phyloP scores from a whole-genome alignment of 768 basidiomycete genomes.

The Lentinula sp. region DNA sequence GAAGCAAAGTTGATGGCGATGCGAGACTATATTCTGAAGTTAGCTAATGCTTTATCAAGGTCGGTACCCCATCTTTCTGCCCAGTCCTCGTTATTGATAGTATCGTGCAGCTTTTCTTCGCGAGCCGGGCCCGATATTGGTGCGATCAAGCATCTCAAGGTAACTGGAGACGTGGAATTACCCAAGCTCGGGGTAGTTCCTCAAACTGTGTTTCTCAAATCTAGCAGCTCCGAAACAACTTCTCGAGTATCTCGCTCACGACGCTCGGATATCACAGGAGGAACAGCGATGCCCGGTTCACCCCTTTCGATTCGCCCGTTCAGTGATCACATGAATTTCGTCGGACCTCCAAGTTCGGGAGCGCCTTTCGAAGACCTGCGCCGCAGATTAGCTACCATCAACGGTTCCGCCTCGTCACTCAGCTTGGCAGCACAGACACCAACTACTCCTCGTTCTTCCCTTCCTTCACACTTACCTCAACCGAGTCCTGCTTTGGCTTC shows the following conservation, averaged over 20 bases:
- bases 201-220: conserved; percentile 82
- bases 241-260: conserved; percentile 37
- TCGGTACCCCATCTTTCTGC: conserved; percentile 21
- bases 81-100: not conserved
- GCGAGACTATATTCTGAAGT: conserved; percentile 82
- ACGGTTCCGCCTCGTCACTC: conserved; percentile 64
- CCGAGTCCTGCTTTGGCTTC: conserved; percentile 24
- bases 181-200: conserved; percentile 87
- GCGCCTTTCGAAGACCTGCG: conserved; percentile 77
- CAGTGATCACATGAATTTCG: conserved; percentile 36
- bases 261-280: conserved; percentile 32
- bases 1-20: conserved; percentile 85
- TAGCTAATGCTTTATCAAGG: conserved; percentile 78
- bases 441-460: conserved; percentile 37
- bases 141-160: conserved; percentile 55
- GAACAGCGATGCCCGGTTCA: conserved; percentile 41
- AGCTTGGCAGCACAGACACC: conserved; percentile 30
- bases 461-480: conserved; percentile 27
- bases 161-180: conserved; percentile 66
- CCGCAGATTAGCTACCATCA: conserved; percentile 67
- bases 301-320: conserved; percentile 40
- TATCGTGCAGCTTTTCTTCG: conserved; percentile 51
- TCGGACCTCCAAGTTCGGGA: conserved; percentile 22
- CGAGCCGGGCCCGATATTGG: conserved; percentile 60
- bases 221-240: conserved; percentile 36